Conservation (phyloP, 805 yeast species). For the Tetrapisispora phaffii region DNA sequence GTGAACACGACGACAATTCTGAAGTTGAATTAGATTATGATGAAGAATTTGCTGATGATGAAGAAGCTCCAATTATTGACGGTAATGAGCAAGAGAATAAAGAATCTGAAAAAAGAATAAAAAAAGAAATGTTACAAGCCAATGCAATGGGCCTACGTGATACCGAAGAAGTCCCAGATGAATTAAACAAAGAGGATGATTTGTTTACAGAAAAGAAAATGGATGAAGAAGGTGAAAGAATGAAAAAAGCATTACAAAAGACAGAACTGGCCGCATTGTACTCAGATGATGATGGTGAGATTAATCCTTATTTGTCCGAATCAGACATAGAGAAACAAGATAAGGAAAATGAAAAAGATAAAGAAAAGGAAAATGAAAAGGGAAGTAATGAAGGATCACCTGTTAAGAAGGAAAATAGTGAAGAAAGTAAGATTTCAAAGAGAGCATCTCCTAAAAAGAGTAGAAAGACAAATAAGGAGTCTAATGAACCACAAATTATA, state of each 20-base stretch:
- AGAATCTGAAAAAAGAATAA: constrained; percentile 74
- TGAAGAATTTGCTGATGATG: constrained; percentile 97
- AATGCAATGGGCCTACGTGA: constrained; percentile 59
- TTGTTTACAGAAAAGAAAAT: constrained; percentile 65
- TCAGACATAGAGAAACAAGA: constrained; percentile 55
- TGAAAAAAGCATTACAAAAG: constrained; percentile 72
- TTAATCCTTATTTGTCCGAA: constrained; percentile 71
- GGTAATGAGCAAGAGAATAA: constrained; percentile 92
- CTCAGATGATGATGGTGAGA: constrained; percentile 82
- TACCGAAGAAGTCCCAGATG: constrained; percentile 45
- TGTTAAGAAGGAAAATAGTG: constrained; percentile 33
- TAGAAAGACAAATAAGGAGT: constrained; percentile 6
- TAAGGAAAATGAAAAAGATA: constrained; percentile 36
- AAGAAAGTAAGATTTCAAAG: constrained; percentile 22
- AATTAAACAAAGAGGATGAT: constrained; percentile 60
- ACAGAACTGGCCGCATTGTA: constrained; percentile 68
- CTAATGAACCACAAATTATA: constrained; percentile 26
- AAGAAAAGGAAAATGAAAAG: constrained; percentile 36
- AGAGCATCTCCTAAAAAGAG: constrained; percentile 22
- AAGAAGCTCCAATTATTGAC: constrained; percentile 95
- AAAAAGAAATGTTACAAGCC: constrained; percentile 76
- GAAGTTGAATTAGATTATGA: constrained; percentile 90
- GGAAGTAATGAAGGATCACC: constrained; percentile 31
- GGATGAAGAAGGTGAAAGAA: constrained; percentile 82
- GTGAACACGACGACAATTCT: constrained; percentile 50